A percentile compares a stretch with the other conserved stretches of the same genome.
These are phyloP conservation scores for Clarkia xantiana DNA, from an alignment of 345 rosid genomes.

Conservation along the genomic window DNA sequence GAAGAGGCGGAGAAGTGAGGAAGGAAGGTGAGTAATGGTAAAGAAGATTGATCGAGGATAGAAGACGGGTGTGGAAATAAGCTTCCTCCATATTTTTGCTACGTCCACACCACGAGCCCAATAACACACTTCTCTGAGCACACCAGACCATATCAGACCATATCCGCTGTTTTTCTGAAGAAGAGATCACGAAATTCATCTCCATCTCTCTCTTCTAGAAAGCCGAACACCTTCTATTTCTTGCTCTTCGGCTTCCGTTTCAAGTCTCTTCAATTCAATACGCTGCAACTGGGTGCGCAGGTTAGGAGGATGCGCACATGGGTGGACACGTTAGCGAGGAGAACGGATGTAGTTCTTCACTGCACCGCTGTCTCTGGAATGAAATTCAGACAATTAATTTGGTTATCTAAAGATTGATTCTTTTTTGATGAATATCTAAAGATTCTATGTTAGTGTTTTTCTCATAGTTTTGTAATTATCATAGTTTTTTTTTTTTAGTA, in stretches of 20 bases:
- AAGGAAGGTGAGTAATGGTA: background rate
- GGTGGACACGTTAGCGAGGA: no score
- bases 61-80: constrained; percentile 23
- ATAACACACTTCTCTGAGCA: background rate
- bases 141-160: no score
- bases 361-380: no score
- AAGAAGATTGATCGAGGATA: constrained; percentile 1
- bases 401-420: no score
- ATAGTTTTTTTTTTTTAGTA: no score
- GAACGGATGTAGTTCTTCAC: no score
- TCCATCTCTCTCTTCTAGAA: constrained; percentile 1
- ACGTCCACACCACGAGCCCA: constrained; percentile 28
- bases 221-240: constrained; percentile 1
- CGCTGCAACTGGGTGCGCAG: constrained; percentile 32
- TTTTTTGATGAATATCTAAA: no score
- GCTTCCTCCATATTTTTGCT: constrained; percentile 72
- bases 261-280: constrained; percentile 3
- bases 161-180: constrained; percentile 7
- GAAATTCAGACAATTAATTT: no score
- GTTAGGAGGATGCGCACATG: constrained; percentile 5
- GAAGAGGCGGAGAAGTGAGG: background rate
- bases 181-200: background rate
- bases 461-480: no score
- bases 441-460: no score
- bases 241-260: constrained; percentile 8